Base-by-base conservation (phyloP, 257 asterid genomes). In the Fraxinus pennsylvanica region DNA sequence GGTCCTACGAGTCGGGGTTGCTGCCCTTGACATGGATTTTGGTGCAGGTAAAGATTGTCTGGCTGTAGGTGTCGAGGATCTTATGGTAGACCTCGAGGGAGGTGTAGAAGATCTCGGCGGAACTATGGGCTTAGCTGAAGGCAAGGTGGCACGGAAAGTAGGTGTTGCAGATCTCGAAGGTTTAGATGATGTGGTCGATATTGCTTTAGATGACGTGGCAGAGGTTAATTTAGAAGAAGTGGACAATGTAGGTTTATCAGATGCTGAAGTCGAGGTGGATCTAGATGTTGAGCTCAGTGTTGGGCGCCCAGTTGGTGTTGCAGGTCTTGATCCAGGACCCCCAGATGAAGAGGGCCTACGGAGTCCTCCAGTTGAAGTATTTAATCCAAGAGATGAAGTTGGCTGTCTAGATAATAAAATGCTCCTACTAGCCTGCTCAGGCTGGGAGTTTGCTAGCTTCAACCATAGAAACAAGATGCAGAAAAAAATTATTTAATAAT, bases 111-210 rank as follows among this genome's bases (percentile, higher is more conserved):
- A 87, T 83, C 91, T 80, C 8, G 88, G 76, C 50, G 89, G 87
- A 77, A 80, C 84, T 41, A 84, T 85, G 35, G 99, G 98, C 19
- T 97, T 91, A 29, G 99, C 88, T 73, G 97, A 91, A 85, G 97
- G 85, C 65, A 79, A 67, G 6, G 91, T 83, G 73, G 97, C 80
- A 84, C 97, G 85, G 14, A 91, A 14, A 45, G 94, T 93, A 79
- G 99, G 99, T n/a, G 99, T 96, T 19, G 87, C 61, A 57, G 99
- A 91, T 84, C 99, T 91, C n/a, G 97, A 85, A 59, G 99, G 91
- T 85, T 74, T 93, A 52, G 92, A 84, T 8, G 81, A 65, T 4
- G 90, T 25, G 76, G 78, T 85, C 32, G 89, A 41, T 67, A 89
- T 80, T 80, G 85, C 47, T 87, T 71, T 93, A 61, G 97, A 81